Conservation (phyloP, 768 basidiomycete genomes). For the Boletus patriciae region DNA sequence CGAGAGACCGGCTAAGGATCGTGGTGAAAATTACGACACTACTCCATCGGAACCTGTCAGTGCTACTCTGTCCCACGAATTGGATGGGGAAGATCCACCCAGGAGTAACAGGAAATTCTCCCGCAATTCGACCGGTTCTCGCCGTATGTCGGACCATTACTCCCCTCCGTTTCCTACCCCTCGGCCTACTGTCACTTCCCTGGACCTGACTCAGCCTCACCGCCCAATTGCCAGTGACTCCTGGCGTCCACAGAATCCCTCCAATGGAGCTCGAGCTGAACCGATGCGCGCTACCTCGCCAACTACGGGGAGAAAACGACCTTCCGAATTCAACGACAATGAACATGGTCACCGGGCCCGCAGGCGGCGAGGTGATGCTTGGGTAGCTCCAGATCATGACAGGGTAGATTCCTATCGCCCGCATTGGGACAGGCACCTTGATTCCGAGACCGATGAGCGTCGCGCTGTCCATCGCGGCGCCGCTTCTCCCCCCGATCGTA, state of each 20-base stretch:
- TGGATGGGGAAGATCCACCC: slow-evolving; percentile 11
- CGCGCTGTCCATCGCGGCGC: slow-evolving; percentile 6
- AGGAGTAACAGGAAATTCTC: slow-evolving; percentile 3
- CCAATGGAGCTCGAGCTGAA: slow-evolving; percentile 18
- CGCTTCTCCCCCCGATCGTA: slow-evolving; percentile 6
- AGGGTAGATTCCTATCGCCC: slow-evolving; percentile 6
- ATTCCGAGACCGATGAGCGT: slow-evolving; percentile 17
- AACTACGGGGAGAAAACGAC: slow-evolving; percentile 20
- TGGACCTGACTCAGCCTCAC: not conserved
- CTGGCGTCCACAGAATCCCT: slow-evolving; percentile 6
- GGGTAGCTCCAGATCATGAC: slow-evolving; percentile 16
- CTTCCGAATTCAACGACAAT: slow-evolving; percentile 20
- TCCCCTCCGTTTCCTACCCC: slow-evolving; percentile 7
- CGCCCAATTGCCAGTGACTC: not conserved
- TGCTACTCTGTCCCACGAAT: slow-evolving; percentile 1
- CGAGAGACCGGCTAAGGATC: not conserved
- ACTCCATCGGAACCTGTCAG: slow-evolving; percentile 12
- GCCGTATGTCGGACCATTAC: slow-evolving; percentile 9
- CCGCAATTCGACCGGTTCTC: not conserved
- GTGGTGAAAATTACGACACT: not conserved
- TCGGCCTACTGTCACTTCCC: slow-evolving; percentile 5
- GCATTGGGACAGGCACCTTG: slow-evolving; percentile 10
- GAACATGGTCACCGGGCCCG: slow-evolving; percentile 23
- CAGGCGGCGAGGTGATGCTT: slow-evolving; percentile 23
- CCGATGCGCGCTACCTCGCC: slow-evolving; percentile 18